Conservation (phyloP, 169 alveolate genomes). For the Plasmodium cynomolgi region DNA sequence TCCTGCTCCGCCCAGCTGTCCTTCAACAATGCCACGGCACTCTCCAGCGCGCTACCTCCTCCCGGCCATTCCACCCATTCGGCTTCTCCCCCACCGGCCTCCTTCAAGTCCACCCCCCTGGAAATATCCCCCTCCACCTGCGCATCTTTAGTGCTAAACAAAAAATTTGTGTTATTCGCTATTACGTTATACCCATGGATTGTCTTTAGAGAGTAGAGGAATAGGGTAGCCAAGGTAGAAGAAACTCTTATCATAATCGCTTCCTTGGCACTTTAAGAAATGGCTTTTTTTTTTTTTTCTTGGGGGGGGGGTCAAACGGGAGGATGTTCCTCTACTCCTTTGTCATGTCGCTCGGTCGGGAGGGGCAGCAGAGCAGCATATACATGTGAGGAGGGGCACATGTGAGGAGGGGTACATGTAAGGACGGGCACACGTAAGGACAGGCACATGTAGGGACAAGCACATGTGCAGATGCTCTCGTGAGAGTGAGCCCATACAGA, state of each 20-base stretch:
- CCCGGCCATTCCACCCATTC: neutral
- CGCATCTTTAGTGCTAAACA: neutral
- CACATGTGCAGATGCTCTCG: neutral
- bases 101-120: neutral
- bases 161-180: conserved; percentile 26
- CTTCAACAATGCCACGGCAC: neutral
- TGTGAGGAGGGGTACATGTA: neutral
- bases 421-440: neutral
- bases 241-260: conserved; percentile 22
- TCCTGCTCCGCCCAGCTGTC: neutral
- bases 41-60: neutral
- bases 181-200: conserved; percentile 47
- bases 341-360: neutral
- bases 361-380: neutral
- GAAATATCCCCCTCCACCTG: neutral
- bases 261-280: neutral
- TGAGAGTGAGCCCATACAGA: neutral
- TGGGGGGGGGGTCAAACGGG: neutral
- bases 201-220: conserved; percentile 14
- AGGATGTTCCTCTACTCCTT: neutral
- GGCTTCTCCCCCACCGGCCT: neutral
- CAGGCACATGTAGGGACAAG: no score
- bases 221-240: neutral
- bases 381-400: neutral
- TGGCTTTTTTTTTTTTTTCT: neutral